These are phyloP conservation scores for Sungouiella thailandica DNA, from an alignment of 805 yeast species.

Conservation along the genomic window DNA sequence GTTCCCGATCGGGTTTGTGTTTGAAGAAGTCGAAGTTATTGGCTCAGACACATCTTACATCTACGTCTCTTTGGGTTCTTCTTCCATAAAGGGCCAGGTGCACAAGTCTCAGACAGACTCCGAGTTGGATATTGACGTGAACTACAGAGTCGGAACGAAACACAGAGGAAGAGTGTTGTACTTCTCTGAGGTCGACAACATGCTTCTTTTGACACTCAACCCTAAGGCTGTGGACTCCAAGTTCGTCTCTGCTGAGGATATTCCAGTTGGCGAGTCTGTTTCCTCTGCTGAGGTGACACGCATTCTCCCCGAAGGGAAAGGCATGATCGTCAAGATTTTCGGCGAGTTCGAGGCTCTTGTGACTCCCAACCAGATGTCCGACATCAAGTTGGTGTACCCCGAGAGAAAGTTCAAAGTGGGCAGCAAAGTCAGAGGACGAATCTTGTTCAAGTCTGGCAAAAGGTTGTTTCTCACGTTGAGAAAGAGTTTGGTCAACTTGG, in stretches of 20 bases:
- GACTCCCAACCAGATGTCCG: conserved; percentile 73
- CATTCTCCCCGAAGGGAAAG: conserved; percentile 52
- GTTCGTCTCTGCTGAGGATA: conserved; percentile 64
- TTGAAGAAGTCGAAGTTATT: conserved; percentile 49
- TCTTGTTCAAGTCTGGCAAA: conserved; percentile 47
- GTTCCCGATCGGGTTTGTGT: conserved; percentile 72
- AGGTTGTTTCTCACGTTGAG: conserved; percentile 67
- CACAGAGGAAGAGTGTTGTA: conserved; percentile 78
- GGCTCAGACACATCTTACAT: conserved; percentile 57
- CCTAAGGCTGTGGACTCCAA: conserved; percentile 57
- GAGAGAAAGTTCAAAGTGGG: conserved; percentile 91
- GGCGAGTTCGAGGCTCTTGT: conserved; percentile 72
- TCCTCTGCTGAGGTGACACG: conserved; percentile 48
- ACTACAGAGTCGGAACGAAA: conserved; percentile 56
- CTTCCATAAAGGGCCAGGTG: conserved; percentile 58
- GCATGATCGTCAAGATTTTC: conserved; percentile 62
- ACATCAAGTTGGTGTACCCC: conserved; percentile 77
- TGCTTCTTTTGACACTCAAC: conserved; percentile 65
- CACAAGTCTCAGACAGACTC: conserved; percentile 69
- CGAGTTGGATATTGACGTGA: conserved; percentile 39
- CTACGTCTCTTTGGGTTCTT: conserved; percentile 53
- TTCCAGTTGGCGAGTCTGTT: conserved; percentile 69
- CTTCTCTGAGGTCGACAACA: conserved; percentile 60
- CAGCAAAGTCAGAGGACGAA: conserved; percentile 70
- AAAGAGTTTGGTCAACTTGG: conserved; percentile 72